phyloP scores from a whole-genome alignment of 257 asterid species.

The Solanum verrucosum region DNA sequence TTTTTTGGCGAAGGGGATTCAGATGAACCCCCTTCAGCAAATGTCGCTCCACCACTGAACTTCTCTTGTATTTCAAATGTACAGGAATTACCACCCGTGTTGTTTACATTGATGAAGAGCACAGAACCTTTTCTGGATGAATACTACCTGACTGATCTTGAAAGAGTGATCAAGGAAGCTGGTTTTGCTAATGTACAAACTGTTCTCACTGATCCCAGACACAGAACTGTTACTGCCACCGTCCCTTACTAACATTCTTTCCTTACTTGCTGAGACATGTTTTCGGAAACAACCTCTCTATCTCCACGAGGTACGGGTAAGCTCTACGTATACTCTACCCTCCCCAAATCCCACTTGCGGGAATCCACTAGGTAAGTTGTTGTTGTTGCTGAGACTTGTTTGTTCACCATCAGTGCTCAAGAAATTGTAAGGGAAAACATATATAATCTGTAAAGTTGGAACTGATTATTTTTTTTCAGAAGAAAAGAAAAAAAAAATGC shows the following conservation, averaged over 20 bases:
- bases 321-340: background rate
- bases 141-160: conserved; percentile 78
- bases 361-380: background rate
- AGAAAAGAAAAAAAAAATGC: no score
- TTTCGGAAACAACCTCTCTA: background rate
- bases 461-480: background rate
- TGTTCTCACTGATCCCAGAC: conserved; percentile 77
- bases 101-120: conserved; percentile 91
- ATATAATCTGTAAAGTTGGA: background rate
- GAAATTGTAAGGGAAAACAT: background rate
- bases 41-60: background rate
- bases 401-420: background rate
- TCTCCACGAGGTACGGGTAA: background rate
- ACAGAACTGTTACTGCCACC: conserved; percentile 74
- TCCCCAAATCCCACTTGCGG: background rate
- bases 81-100: conserved; percentile 78
- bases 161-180: conserved; percentile 37
- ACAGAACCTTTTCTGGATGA: conserved; percentile 89
- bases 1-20: background rate
- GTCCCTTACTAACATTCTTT: conserved; percentile 33
- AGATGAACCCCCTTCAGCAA: background rate
- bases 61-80: background rate
- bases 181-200: conserved; percentile 56
- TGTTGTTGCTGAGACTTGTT: background rate
- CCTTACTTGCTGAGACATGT: background rate